Evolutionary conservation across 768 basidiomycete species (phyloP), one percentile per base, ranked within the genome.

Genomic region (Crassisporium funariophilum): DNA sequence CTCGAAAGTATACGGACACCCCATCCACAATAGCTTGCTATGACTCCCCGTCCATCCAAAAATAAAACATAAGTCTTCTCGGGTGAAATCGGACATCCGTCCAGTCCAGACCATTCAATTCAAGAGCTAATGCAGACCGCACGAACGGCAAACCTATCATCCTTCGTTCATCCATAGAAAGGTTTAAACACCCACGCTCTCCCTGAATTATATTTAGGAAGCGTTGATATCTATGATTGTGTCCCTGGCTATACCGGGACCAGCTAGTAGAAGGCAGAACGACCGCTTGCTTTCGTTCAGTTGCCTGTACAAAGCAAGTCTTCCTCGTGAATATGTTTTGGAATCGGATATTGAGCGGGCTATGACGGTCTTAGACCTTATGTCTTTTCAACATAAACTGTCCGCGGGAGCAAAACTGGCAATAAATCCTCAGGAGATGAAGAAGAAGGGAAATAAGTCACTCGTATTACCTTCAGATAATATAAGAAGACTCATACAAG

Each of bases 201-300:
- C 86, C 85, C 88, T 10, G 84, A n/a, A n/a, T n/a, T n/a, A n/a
- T n/a, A n/a, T n/a, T n/a, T n/a, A 73, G 36, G 78, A 57, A 5
- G 73, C 76, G 31, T 88, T 89, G 47, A 87, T 65, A 58, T 89
- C 86, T 8, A 85, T 89, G 36, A 91, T 67, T 25, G 74, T 77
- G 60, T 76, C 77, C 47, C 73, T 79, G 22, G 85, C 86, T 43
- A 69, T 72, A 4, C 79, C 82, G 7, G 80, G 70, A 17, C 91
- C 90, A 20, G 77, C 89, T 10, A 93, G 77, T 25, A 93, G 74
- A 5, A 93, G 91, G 13, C 77, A 70, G 59, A 86, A 91, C 17
- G 92, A 74, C n/a, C 92, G 79, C 53, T 79, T 80, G 2, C 87
- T 87, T 71, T 94, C 92, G 34, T 87, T 79, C 11, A 71, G 54